Base-by-base conservation (phyloP, 805 yeast genomes). In the Ogataea saltuana region DNA sequence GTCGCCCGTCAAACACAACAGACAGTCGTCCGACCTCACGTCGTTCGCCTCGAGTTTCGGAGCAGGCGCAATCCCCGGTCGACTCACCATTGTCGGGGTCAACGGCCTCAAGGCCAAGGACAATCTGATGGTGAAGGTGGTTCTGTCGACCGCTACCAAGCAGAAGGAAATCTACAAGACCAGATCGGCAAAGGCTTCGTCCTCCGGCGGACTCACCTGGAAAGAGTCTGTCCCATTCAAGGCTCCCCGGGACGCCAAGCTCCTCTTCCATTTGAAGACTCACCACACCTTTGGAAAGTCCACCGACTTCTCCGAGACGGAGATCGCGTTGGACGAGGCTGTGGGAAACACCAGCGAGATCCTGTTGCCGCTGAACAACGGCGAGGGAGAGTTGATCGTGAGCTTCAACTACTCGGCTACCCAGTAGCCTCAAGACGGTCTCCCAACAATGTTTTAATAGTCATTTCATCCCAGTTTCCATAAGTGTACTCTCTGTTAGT, bases 241-340 rank as follows among this genome's bases (percentile, higher is more conserved):
- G 56, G 82, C 91, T 4, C 70, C 83, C 4, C 64, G 81, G 4
- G 83, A 76, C 9, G 81, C 83, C 3, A 73, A 69, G 42, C 56
- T 90, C 31, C 67, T 78, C 3, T 77, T 91, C 56, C 71, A 72
- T 30, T 77, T 87, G 20, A 70, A 78, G 31, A 79, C 81, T 25
- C 85, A 78, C 56, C 93, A 86, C 60, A 75, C 80, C 2, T 74
- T 90, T 53, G 89, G 95, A 28, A 81, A 83, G 57, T 83, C 78
- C 52, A 68, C 70, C 20, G 85, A 78, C 44, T 42, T 88, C 30
- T 95, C 85, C 10, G 71, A 71, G 35, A 80, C 80, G 7, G 69
- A 76, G 28, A 54, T 88, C 22, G 63, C 67, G 10, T 65, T 86
- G 49, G 56, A 65, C 30, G 82, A 82, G 13, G 72, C 67, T n/a